Evolutionary conservation across 2,329 filamentous ascomycete species (phyloP).

Genomic region (Leptoxyphium fumago): DNA sequence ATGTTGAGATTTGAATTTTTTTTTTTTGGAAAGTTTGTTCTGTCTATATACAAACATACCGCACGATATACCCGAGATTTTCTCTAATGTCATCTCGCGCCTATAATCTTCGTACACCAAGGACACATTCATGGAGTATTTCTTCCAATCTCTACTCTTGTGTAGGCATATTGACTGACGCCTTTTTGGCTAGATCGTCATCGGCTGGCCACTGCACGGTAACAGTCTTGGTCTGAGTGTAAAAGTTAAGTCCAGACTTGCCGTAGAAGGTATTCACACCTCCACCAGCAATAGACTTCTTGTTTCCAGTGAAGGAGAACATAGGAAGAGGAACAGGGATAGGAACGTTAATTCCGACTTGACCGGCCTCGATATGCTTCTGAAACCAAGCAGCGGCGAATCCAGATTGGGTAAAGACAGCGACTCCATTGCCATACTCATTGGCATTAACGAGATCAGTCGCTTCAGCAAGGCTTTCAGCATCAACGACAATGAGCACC

Average conservation of each 20-base stretch:
- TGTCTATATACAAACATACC: too few species aligned
- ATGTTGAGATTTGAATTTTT: too few species aligned
- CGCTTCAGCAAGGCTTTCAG: conserved; percentile 58
- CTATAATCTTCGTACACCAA: too few species aligned
- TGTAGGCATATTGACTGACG: conserved; percentile 71
- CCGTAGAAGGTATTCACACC: conserved; percentile 92
- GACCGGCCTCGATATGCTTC: conserved; percentile 60
- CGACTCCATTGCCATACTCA: conserved; percentile 66
- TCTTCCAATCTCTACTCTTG: too few species aligned
- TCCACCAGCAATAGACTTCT: neutral
- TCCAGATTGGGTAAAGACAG: conserved; percentile 63
- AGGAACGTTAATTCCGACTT: conserved; percentile 69
- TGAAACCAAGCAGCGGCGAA: conserved; percentile 60
- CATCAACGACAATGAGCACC: conserved; percentile 61
- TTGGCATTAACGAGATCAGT: conserved; percentile 65
- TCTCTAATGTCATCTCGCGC: too few species aligned
- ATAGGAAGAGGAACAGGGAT: conserved; percentile 39
- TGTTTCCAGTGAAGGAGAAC: conserved; percentile 2
- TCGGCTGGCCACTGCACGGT: conserved; percentile 73
- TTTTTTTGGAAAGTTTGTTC: too few species aligned
- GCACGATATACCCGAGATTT: too few species aligned
- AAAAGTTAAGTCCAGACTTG: conserved; percentile 75
- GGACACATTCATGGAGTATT: too few species aligned
- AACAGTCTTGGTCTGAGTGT: conserved; percentile 90
- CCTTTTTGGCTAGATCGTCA: conserved; percentile 71